Evolutionary conservation across 2,329 filamentous ascomycete species (phyloP).

Genomic region (Colletotrichum sp.): DNA sequence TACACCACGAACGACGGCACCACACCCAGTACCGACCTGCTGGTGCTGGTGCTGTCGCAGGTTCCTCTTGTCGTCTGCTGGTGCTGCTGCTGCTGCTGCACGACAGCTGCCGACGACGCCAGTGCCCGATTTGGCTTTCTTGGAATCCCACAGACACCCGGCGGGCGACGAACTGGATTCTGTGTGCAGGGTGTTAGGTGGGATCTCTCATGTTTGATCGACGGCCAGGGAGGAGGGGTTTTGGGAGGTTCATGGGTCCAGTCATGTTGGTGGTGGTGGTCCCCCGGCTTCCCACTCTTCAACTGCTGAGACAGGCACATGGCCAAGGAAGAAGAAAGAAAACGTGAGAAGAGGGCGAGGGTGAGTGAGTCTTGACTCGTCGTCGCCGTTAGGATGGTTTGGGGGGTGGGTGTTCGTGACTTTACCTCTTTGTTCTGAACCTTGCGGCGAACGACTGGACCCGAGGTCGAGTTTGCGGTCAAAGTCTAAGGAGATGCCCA

Average conservation of each 20-base stretch:
- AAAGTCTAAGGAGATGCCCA: slow-evolving; percentile 6
- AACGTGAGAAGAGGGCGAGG: background rate
- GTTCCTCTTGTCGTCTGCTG: background rate
- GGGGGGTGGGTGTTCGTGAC: background rate
- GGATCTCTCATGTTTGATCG: slow-evolving; percentile 9
- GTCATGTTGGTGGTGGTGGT: background rate
- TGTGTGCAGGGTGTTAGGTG: background rate
- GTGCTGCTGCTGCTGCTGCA: background rate
- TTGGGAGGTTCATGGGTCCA: background rate
- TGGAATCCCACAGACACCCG: background rate
- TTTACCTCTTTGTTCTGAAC: background rate
- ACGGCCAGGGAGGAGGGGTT: background rate
- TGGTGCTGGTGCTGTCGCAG: background rate
- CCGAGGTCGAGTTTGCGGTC: slow-evolving; percentile 6
- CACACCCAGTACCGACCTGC: background rate
- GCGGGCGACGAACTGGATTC: background rate
- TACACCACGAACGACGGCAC: background rate
- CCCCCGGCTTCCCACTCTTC: background rate
- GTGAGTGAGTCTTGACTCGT: background rate
- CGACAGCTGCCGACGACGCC: background rate
- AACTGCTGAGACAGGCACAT: background rate
- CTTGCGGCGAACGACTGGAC: background rate
- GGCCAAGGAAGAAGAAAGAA: background rate
- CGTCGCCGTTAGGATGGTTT: background rate
- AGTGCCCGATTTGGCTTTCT: background rate